These are phyloP conservation scores for Xylaria digitata DNA, from an alignment of 2,329 filamentous ascomycete species.

Conservation along the genomic window DNA sequence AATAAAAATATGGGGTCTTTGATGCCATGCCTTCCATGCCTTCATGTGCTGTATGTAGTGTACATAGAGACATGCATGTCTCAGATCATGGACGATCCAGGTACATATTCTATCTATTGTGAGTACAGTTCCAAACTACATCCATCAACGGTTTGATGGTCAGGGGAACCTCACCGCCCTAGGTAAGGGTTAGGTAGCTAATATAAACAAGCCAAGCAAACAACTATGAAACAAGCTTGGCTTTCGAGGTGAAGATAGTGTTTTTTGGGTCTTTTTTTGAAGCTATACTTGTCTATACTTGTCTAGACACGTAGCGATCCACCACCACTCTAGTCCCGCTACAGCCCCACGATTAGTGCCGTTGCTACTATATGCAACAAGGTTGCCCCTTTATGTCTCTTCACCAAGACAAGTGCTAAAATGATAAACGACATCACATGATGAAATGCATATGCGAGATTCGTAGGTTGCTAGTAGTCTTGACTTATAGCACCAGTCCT, in stretches of 20 bases:
- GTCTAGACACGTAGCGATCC: neutral
- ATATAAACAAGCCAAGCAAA: neutral
- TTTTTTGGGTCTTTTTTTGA: no score
- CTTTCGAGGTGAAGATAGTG: no score
- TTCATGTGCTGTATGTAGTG: no score
- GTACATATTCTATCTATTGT: neutral
- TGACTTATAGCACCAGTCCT: neutral
- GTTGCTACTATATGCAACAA: no score
- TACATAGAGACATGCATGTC: no score
- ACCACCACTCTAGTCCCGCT: no score
- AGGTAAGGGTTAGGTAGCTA: conserved; percentile 1
- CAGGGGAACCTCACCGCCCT: neutral
- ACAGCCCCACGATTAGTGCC: no score
- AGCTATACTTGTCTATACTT: neutral
- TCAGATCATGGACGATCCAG: neutral
- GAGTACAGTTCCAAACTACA: neutral
- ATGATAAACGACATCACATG: conserved; percentile 31
- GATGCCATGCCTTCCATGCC: no score
- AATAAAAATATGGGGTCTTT: no score
- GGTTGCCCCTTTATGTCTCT: neutral
- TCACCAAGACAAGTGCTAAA: neutral
- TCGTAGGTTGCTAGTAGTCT: neutral
- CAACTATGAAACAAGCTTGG: neutral
- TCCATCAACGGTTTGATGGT: neutral
- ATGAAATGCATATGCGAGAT: conserved; percentile 36